Percentiles rank a stretch among this genome's conserved stretches.
These are phyloP conservation scores for Bertia moriformis DNA, from an alignment of 2,329 filamentous ascomycete genomes.

Conservation along the genomic window DNA sequence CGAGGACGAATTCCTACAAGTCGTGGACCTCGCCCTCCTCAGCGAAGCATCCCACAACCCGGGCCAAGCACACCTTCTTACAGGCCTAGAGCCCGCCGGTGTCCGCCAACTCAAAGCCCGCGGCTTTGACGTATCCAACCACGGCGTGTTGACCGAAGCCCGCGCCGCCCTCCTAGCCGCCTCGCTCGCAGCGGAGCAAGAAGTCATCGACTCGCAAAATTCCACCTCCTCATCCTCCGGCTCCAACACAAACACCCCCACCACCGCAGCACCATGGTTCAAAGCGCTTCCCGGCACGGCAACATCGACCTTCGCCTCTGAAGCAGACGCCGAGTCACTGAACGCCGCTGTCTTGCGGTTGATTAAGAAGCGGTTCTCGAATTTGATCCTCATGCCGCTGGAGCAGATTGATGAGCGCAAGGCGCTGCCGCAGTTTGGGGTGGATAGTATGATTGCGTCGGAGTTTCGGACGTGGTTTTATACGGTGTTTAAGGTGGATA, in stretches of 20 bases:
- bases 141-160: too few species aligned
- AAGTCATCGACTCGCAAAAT: constrained; percentile 4
- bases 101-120: too few species aligned
- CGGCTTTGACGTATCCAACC: too few species aligned
- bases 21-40: constrained; percentile 8
- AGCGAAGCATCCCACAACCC: constrained; percentile 2
- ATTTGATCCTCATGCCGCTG: constrained; percentile 8
- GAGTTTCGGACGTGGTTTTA: constrained; percentile 20
- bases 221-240: constrained; percentile 11
- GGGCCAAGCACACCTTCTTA: constrained; percentile 9
- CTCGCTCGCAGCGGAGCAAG: constrained; percentile 5
- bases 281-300: too few species aligned
- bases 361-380: constrained; percentile 6
- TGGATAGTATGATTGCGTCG: constrained; percentile 20
- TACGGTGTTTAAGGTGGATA: constrained; percentile 19
- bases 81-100: too few species aligned
- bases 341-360: constrained; percentile 6
- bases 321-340: constrained; percentile 6
- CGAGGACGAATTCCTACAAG: constrained; percentile 5
- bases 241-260: constrained; percentile 7
- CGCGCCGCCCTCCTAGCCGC: too few species aligned
- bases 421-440: constrained; percentile 14
- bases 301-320: constrained; percentile 7
- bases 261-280: too few species aligned
- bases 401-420: constrained; percentile 4